Evolutionary conservation across 805 yeast species (phyloP).

Genomic region (Kuraishia hungarica): DNA sequence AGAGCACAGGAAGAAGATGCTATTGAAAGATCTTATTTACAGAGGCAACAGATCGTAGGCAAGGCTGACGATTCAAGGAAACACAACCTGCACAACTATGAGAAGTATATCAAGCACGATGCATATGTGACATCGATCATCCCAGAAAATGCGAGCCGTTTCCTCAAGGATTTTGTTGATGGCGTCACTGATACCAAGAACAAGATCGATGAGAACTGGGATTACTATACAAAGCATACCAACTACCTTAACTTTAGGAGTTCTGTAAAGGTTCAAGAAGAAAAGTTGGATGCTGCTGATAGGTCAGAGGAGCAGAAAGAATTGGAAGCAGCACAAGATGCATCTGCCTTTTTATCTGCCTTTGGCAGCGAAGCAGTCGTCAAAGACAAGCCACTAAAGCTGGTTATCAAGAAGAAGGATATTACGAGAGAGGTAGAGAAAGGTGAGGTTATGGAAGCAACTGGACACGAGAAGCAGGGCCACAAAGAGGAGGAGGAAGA

Average conservation of each 20-base stretch:
- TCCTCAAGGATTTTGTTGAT: slow-evolving; percentile 20
- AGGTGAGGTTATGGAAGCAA: slow-evolving; percentile 19
- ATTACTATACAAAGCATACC: slow-evolving; percentile 31
- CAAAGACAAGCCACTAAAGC: slow-evolving; percentile 4
- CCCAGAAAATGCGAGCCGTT: slow-evolving; percentile 14
- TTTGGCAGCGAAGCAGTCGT: slow-evolving; percentile 6
- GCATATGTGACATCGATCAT: slow-evolving; percentile 11
- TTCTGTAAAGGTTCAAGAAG: slow-evolving; percentile 30
- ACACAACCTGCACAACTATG: slow-evolving; percentile 25
- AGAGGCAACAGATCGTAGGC: slow-evolving; percentile 10
- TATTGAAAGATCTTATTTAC: slow-evolving; percentile 9
- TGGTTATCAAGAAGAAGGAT: slow-evolving; percentile 14
- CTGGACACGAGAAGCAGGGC: background rate
- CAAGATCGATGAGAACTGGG: slow-evolving; percentile 23
- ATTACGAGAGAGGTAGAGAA: slow-evolving; percentile 10
- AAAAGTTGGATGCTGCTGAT: slow-evolving; percentile 30
- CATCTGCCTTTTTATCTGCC: slow-evolving; percentile 10
- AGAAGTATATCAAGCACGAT: slow-evolving; percentile 18
- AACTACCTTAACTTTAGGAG: slow-evolving; percentile 33
- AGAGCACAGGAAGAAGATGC: slow-evolving; percentile 14
- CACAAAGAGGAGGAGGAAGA: slow-evolving; percentile 1
- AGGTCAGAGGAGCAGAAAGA: slow-evolving; percentile 25
- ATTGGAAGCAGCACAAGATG: slow-evolving; percentile 6
- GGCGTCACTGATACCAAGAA: slow-evolving; percentile 14
- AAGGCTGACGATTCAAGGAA: slow-evolving; percentile 20